phyloP scores from a whole-genome alignment of 2,329 filamentous ascomycete genomes.

The Aspergillus novoparasiticus region DNA sequence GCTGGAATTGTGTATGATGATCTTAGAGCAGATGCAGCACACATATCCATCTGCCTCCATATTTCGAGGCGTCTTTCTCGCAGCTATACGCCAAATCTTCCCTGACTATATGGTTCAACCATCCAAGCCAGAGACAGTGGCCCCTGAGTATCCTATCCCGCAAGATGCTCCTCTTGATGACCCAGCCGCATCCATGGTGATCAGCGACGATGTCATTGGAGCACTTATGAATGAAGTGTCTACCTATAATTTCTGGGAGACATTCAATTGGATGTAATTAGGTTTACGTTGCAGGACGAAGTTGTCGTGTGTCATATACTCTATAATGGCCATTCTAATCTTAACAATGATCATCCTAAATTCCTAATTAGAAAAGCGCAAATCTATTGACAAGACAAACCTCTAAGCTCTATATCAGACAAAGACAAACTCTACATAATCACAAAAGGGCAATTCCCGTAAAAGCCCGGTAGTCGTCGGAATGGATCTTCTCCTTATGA shows the following conservation, averaged over 20 bases:
- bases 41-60: conserved; percentile 17
- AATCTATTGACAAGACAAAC: background rate
- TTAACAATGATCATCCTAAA: background rate
- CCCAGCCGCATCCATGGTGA: background rate
- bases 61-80: conserved; percentile 13
- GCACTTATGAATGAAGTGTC: conserved; percentile 10
- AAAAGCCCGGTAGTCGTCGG: conserved; percentile 2
- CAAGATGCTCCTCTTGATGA: background rate
- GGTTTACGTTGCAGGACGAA: no score
- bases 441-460: background rate
- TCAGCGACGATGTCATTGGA: conserved; percentile 10
- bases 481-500: conserved; percentile 1
- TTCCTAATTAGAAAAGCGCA: background rate
- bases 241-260: conserved; percentile 13
- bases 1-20: conserved; percentile 26
- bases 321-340: background rate
- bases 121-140: background rate
- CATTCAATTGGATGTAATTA: conserved; percentile 3
- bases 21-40: conserved; percentile 25
- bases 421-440: background rate
- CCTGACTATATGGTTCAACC: background rate
- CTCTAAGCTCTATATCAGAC: background rate
- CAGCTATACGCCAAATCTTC: conserved; percentile 14
- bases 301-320: no score
- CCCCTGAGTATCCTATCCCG: background rate